phyloP scores from a whole-genome alignment of 139 green algal genomes.

The Zygnema circumcarinatum region DNA sequence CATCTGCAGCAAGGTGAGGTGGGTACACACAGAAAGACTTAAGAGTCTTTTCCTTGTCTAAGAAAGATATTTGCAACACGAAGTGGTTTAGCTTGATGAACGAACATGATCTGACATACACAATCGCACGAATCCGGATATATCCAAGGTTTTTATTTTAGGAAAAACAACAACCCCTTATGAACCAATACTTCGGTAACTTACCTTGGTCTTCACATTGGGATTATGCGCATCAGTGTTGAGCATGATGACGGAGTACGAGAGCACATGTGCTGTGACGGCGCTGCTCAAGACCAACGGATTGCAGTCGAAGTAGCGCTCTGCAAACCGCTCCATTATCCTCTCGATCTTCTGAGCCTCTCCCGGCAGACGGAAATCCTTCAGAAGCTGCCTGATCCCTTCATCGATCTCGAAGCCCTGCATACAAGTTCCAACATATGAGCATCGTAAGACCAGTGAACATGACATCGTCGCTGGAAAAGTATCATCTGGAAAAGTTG shows the following conservation, averaged over 20 bases:
- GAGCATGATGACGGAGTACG: slow-evolving; percentile 94
- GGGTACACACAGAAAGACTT: neutral
- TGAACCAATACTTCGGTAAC: too few species aligned
- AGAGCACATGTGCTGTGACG: slow-evolving; percentile 86
- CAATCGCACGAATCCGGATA: neutral
- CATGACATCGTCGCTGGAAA: too few species aligned
- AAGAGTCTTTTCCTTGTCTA: neutral
- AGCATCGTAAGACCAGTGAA: too few species aligned
- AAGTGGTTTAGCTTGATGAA: too few species aligned
- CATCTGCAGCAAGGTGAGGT: slow-evolving; percentile 24
- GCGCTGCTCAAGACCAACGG: slow-evolving; percentile 74
- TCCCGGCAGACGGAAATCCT: slow-evolving; percentile 68
- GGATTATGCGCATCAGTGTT: slow-evolving; percentile 96
- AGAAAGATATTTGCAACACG: neutral
- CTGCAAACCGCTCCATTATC: slow-evolving; percentile 91
- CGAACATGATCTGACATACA: neutral
- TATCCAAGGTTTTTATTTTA: neutral
- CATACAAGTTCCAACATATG: too few species aligned
- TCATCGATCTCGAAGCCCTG: slow-evolving; percentile 71
- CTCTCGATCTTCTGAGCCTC: slow-evolving; percentile 92
- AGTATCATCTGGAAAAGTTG: too few species aligned
- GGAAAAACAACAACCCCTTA: too few species aligned
- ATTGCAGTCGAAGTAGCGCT: slow-evolving; percentile 78
- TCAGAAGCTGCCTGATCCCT: slow-evolving; percentile 77
- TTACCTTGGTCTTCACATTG: slow-evolving; percentile 82